These are phyloP conservation scores for Termitomyces sp. DNA, from an alignment of 768 basidiomycete species.

Conservation along the genomic window DNA sequence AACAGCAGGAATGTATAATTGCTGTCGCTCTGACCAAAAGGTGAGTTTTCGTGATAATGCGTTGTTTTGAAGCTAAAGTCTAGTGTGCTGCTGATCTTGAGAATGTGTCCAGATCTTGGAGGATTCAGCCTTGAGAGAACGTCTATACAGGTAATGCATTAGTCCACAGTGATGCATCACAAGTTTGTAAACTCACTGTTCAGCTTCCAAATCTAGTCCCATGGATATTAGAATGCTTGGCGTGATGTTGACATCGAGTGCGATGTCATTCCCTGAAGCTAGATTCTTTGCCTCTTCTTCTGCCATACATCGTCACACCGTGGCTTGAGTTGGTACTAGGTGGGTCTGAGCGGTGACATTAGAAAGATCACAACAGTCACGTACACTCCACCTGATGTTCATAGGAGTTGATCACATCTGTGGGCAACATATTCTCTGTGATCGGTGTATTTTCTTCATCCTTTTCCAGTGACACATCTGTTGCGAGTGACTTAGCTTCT, in stretches of 20 bases:
- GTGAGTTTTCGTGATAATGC: background rate
- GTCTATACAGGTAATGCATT: conserved; percentile 3
- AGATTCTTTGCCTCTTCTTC: conserved; percentile 13
- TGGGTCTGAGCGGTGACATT: background rate
- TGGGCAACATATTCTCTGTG: conserved; percentile 1
- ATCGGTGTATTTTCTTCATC: background rate
- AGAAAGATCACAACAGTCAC: background rate
- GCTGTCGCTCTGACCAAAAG: conserved; percentile 12
- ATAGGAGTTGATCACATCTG: no score
- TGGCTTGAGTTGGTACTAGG: conserved; percentile 10
- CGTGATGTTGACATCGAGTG: conserved; percentile 14
- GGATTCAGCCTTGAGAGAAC: conserved; percentile 1
- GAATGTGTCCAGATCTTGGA: conserved; percentile 4
- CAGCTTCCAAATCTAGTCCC: conserved; percentile 19
- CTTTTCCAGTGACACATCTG: no score
- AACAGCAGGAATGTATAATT: conserved; percentile 15
- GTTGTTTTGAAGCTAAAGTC: conserved; percentile 11
- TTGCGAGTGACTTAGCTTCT: no score
- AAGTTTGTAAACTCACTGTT: conserved; percentile 17
- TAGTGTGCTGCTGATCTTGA: conserved; percentile 12
- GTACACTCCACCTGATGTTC: background rate
- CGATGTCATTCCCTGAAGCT: conserved; percentile 11
- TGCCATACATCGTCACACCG: conserved; percentile 8
- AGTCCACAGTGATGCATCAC: background rate
- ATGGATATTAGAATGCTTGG: conserved; percentile 12